phyloP scores from a whole-genome alignment of 345 rosid species.

The Erodium maritimum region DNA sequence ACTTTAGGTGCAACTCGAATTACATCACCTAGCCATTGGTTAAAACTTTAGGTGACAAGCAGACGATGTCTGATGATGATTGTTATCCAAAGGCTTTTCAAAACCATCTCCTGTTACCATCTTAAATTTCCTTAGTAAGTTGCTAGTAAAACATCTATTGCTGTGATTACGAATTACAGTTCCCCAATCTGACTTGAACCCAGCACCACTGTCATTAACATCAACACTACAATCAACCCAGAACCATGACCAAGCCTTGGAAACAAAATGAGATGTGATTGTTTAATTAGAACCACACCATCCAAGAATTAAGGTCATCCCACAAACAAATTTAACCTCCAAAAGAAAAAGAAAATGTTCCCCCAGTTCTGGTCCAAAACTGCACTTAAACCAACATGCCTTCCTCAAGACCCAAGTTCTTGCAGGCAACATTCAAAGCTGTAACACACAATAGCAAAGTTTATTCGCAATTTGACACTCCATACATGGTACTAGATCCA shows the following conservation, averaged over 20 bases:
- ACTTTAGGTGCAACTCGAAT: no score
- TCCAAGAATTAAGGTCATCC: conserved; percentile 12
- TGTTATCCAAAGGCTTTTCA: no score
- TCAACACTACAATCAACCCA: not conserved
- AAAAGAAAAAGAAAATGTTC: conserved; percentile 16
- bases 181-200: no score
- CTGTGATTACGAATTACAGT: no score
- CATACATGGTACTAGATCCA: conserved; percentile 25
- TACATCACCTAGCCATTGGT: no score
- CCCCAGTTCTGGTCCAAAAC: conserved; percentile 27
- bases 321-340: conserved; percentile 17
- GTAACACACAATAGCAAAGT: conserved; percentile 42
- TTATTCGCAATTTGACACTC: conserved; percentile 25
- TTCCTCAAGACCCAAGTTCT: conserved; percentile 61
- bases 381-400: conserved; percentile 44
- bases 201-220: no score
- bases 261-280: not conserved
- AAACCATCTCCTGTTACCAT: no score
- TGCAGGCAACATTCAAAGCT: conserved; percentile 55
- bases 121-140: no score
- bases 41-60: no score
- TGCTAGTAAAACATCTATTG: no score
- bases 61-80: no score
- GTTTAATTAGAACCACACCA: not conserved
- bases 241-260: not conserved